These are phyloP conservation scores for Sporothrix inflata DNA, from an alignment of 2,329 filamentous ascomycete species.

Conservation along the genomic window DNA sequence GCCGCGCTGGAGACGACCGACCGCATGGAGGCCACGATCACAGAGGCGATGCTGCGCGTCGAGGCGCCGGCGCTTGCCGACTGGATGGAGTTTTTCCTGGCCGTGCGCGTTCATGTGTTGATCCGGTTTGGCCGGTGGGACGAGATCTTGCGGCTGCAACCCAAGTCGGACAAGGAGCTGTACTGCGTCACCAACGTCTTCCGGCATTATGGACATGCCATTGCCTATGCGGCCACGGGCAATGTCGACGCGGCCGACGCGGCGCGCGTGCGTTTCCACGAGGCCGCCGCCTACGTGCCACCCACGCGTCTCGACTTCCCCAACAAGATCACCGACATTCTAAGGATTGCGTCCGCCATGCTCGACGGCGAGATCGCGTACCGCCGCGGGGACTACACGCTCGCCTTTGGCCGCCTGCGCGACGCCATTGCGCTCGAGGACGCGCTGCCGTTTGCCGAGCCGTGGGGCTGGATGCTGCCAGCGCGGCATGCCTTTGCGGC, in stretches of 20 bases:
- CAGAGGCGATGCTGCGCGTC: slow-evolving; percentile 23
- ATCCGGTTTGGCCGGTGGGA: slow-evolving; percentile 61
- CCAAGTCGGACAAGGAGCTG: slow-evolving; percentile 52
- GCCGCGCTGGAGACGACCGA: slow-evolving; percentile 16
- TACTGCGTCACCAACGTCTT: slow-evolving; percentile 60
- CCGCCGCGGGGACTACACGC: slow-evolving; percentile 53
- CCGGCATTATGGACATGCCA: slow-evolving; percentile 56
- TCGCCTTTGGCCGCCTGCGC: slow-evolving; percentile 54
- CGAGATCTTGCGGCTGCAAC: slow-evolving; percentile 50
- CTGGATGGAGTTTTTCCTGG: slow-evolving; percentile 58
- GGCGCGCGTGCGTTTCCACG: slow-evolving; percentile 20
- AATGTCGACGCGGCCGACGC: slow-evolving; percentile 46
- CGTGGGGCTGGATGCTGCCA: slow-evolving; percentile 65
- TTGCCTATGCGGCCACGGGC: slow-evolving; percentile 55
- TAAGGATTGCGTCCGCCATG: slow-evolving; percentile 51
- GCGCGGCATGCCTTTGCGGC: slow-evolving; percentile 60
- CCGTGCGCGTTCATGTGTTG: slow-evolving; percentile 56
- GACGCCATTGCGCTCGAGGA: slow-evolving; percentile 55
- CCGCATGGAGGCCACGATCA: slow-evolving; percentile 26
- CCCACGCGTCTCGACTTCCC: slow-evolving; percentile 32
- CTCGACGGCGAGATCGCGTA: slow-evolving; percentile 64
- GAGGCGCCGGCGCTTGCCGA: slow-evolving; percentile 55
- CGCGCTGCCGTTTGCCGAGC: slow-evolving; percentile 58
- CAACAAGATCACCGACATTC: slow-evolving; percentile 34
- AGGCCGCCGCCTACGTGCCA: slow-evolving; percentile 43